Evolutionary conservation across 2,329 filamentous ascomycete genomes (phyloP).

Genomic region (Cercospora janseana): DNA sequence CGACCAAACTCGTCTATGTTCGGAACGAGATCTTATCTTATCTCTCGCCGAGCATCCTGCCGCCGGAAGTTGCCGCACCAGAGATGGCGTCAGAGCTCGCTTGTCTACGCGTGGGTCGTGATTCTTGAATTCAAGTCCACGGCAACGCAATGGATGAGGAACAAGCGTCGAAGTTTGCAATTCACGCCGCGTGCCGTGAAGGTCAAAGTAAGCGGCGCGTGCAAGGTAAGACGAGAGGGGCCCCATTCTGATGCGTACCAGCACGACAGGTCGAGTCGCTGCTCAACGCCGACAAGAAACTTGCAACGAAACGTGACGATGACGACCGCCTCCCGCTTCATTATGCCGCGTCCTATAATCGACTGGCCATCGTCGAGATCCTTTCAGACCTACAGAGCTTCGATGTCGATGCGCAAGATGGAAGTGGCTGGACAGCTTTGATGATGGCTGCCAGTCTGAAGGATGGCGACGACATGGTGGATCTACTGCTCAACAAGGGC

Average conservation of each 20-base stretch:
- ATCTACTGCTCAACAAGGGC: slow-evolving; percentile 65
- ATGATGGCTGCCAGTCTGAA: slow-evolving; percentile 79
- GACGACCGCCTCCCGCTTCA: slow-evolving; percentile 89
- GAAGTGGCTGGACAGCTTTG: slow-evolving; percentile 75
- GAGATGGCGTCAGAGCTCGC: slow-evolving; percentile 9
- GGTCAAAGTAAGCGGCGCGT: slow-evolving; percentile 64
- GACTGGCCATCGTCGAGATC: slow-evolving; percentile 68
- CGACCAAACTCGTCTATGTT: too few species aligned
- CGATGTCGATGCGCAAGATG: slow-evolving; percentile 80
- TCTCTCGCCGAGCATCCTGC: background rate
- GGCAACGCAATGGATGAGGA: slow-evolving; percentile 34
- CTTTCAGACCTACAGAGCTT: slow-evolving; percentile 70
- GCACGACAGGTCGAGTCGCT: slow-evolving; percentile 71
- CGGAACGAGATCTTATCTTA: background rate
- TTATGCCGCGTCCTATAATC: slow-evolving; percentile 88
- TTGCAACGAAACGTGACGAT: slow-evolving; percentile 71
- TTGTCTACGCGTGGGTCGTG: slow-evolving; percentile 1
- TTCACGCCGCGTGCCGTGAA: slow-evolving; percentile 84
- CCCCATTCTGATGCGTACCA: slow-evolving; percentile 39
- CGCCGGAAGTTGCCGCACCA: background rate
- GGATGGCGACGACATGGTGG: slow-evolving; percentile 67
- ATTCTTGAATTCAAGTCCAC: slow-evolving; percentile 9
- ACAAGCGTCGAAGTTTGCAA: slow-evolving; percentile 65
- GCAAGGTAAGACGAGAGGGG: background rate
- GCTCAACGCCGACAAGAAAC: slow-evolving; percentile 72